Evolutionary conservation across 805 yeast genomes (phyloP), one percentile per base, ranked within the genome.

Genomic region (Yarrowia yakushimensis): DNA sequence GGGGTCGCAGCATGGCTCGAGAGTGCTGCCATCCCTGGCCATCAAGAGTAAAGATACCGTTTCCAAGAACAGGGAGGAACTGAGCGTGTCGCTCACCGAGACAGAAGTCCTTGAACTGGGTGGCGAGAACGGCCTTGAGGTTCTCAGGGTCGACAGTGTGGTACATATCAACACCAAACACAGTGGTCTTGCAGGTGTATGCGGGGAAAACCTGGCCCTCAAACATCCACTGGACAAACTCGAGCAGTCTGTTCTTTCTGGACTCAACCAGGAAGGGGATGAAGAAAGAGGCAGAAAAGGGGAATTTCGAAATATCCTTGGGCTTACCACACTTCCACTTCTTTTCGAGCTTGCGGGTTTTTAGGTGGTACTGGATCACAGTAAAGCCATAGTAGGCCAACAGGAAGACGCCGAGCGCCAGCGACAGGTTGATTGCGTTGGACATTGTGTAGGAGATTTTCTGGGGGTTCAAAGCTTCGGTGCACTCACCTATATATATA

Each of bases 11-110:
- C 69, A 74, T 63, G 7, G 73, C 69, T 13, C 78, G 66, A 17
- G 76, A 71, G 60, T 74, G 77, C 50, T 70, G 69, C 78, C 78
- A 75, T 27, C 69, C 71, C 39, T 67, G 67, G 27, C 75, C 75
- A 37, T 70, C 70, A 23, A 71, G 68, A 4, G 76, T 74, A 67
- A 75, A 75, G 48, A 75, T 74, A 1, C 78, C 77, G 30, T 67
- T 65, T 5, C 77, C 77, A 13, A 75, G 65, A 25, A 74, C 59
- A 11, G 72, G 73, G 20, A 54, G 63, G 42, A 74, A 66, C 37
- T 67, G 67, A n/a, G 45, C 60, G 48, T 67, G 60, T 10, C 78
- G 67, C 17, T 42, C 28, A 0, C 73, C 75, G 20, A 74, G 66
- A 20, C 66, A 66, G 59, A 66, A 74, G 48, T 41, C 76, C 59